Percentiles rank a stretch among this genome's conserved stretches.
These are phyloP conservation scores for Malassezia dermatis DNA, from an alignment of 1,284 basidiomycete species.

Conservation along the genomic window DNA sequence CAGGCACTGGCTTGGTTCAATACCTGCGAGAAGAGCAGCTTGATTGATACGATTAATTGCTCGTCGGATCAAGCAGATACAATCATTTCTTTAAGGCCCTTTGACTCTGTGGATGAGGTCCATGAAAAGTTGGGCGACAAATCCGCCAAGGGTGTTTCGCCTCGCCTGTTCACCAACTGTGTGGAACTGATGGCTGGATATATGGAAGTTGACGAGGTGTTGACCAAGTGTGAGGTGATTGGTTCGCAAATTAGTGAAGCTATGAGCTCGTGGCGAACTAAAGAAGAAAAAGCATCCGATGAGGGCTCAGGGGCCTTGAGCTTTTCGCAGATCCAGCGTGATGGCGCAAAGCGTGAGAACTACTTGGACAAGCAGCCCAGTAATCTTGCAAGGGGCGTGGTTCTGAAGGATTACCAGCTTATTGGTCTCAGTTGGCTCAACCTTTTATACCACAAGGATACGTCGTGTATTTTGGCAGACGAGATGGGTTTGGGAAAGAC, in stretches of 20 bases:
- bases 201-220: constrained; percentile 74
- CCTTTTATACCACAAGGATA: constrained; percentile 66
- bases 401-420: constrained; percentile 90
- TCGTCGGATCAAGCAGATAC: constrained; percentile 67
- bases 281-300: constrained; percentile 46
- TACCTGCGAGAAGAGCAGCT: constrained; percentile 58
- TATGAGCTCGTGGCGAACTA: constrained; percentile 64
- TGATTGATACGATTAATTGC: constrained; percentile 86
- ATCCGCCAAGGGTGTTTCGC: constrained; percentile 83
- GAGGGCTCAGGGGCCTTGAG: constrained; percentile 28
- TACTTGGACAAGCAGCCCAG: constrained; percentile 66
- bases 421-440: constrained; percentile 96
- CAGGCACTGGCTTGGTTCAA: constrained; percentile 67
- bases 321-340: constrained; percentile 25
- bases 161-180: constrained; percentile 81
- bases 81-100: constrained; percentile 73
- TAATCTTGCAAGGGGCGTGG: constrained; percentile 60
- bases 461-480: constrained; percentile 92
- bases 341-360: constrained; percentile 28
- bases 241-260: constrained; percentile 57
- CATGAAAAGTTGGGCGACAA: constrained; percentile 56
- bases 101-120: constrained; percentile 61
- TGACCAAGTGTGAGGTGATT: constrained; percentile 76
- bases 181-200: constrained; percentile 75
- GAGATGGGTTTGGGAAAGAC: constrained; percentile 77